These are phyloP conservation scores for Sanghuangporus baumii DNA, from an alignment of 1,284 basidiomycete species.

Conservation along the genomic window DNA sequence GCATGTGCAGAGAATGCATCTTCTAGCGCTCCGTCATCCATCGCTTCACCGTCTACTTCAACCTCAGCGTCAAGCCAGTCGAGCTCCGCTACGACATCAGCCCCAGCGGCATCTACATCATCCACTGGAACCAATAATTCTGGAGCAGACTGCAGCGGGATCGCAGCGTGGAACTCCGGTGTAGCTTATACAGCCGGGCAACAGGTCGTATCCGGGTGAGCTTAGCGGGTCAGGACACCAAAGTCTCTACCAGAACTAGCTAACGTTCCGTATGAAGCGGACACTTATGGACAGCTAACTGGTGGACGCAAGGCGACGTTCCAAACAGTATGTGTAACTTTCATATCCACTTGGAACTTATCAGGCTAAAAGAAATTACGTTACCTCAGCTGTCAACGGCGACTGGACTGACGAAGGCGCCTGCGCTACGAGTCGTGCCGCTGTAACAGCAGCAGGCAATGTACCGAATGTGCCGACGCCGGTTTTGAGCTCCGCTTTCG, in stretches of 20 bases:
- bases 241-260: constrained; percentile 2
- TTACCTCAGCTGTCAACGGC: constrained; percentile 33
- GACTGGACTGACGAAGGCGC: constrained; percentile 55
- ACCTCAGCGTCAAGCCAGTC: constrained; percentile 21
- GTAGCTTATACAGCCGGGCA: constrained; percentile 45
- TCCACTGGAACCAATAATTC: constrained; percentile 22
- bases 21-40: constrained; percentile 20
- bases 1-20: constrained; percentile 40
- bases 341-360: not conserved
- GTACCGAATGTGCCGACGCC: not conserved
- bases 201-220: constrained; percentile 47
- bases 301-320: constrained; percentile 55
- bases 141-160: constrained; percentile 41
- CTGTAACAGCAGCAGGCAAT: constrained; percentile 9
- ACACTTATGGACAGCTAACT: constrained; percentile 58
- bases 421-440: constrained; percentile 27
- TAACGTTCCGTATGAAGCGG: constrained; percentile 30
- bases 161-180: constrained; percentile 45
- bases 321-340: constrained; percentile 43
- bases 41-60: constrained; percentile 23
- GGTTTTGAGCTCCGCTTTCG: not conserved
- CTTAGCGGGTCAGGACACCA: not conserved
- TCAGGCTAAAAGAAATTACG: not conserved
- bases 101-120: not conserved
- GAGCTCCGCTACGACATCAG: not conserved